Percentiles rank a stretch among this genome's conserved stretches.
These are phyloP conservation scores for Vitis hybrid DNA, from an alignment of 177 flowering plant genomes.

Conservation along the genomic window DNA sequence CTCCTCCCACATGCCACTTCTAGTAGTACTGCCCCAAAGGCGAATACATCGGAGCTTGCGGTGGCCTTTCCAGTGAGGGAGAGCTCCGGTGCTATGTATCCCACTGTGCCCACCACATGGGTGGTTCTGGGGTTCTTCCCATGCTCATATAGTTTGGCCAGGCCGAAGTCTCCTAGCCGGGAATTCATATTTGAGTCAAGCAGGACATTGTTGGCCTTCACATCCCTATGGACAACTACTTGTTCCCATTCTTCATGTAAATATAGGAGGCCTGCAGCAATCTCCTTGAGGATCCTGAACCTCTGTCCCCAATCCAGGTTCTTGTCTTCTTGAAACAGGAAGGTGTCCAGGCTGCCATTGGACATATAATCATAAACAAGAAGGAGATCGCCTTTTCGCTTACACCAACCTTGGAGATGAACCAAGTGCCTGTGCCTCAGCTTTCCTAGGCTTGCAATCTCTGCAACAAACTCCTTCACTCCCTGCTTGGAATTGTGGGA, in stretches of 20 bases:
- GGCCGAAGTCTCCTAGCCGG: conserved; percentile 62
- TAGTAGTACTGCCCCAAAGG: conserved; percentile 52
- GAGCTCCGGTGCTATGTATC: conserved; percentile 64
- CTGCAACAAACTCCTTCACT: conserved; percentile 58
- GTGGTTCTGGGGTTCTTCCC: conserved; percentile 38
- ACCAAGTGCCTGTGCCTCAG: conserved; percentile 52
- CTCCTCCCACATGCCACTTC: conserved; percentile 50
- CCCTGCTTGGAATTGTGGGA: conserved; percentile 46
- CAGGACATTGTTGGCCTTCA: conserved; percentile 61
- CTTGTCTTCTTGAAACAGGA: conserved; percentile 24
- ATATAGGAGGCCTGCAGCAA: conserved; percentile 43
- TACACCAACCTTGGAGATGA: conserved; percentile 58
- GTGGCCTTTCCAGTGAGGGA: conserved; percentile 43
- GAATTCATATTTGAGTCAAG: conserved; percentile 55
- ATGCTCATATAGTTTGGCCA: conserved; percentile 49
- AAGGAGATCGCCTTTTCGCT: conserved; percentile 41
- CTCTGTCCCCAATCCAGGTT: conserved; percentile 32
- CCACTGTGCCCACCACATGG: conserved; percentile 47
- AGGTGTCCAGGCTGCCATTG: conserved; percentile 42
- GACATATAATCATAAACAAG: conserved; percentile 54
- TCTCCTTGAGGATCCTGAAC: conserved; percentile 37
- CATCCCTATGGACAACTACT: conserved; percentile 52
- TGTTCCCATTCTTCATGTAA: conserved; percentile 63
- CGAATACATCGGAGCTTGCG: conserved; percentile 47
- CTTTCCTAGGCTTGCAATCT: conserved; percentile 55